Conservation (phyloP, 2,329 filamentous ascomycete genomes). For the Colletotrichum destructivum region DNA sequence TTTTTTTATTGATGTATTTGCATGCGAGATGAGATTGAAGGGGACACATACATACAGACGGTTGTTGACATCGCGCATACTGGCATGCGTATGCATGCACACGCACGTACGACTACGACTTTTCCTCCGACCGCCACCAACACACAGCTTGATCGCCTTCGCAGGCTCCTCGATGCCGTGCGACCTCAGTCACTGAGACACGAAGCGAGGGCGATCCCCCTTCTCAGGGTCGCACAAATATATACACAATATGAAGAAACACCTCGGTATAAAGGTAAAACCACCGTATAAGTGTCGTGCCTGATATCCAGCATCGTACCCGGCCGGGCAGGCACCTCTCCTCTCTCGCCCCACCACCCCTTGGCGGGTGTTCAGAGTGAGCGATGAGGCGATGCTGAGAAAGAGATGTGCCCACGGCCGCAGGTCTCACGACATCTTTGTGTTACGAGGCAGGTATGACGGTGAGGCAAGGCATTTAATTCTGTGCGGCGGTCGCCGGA, state of each 20-base stretch:
- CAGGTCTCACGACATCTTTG: neutral
- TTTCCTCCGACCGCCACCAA: neutral
- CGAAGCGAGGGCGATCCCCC: too few relatives aligned
- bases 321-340: too few relatives aligned
- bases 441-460: neutral
- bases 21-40: conserved; percentile 13
- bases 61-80: neutral
- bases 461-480: neutral
- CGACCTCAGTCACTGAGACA: neutral
- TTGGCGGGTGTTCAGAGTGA: too few relatives aligned
- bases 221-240: neutral
- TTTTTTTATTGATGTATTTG: neutral
- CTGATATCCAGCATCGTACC: too few relatives aligned
- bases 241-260: too few relatives aligned
- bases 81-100: conserved; percentile 11
- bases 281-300: too few relatives aligned
- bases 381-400: too few relatives aligned
- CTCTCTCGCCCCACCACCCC: too few relatives aligned
- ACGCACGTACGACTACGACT: neutral
- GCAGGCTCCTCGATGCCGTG: neutral
- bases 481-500: neutral
- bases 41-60: neutral
- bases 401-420: neutral
- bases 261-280: too few relatives aligned
- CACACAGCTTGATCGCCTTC: neutral